A percentile compares a stretch with the other conserved stretches of the same genome.
Conservation (phyloP, 306 rosid species). For the Lablab purpureus region DNA sequence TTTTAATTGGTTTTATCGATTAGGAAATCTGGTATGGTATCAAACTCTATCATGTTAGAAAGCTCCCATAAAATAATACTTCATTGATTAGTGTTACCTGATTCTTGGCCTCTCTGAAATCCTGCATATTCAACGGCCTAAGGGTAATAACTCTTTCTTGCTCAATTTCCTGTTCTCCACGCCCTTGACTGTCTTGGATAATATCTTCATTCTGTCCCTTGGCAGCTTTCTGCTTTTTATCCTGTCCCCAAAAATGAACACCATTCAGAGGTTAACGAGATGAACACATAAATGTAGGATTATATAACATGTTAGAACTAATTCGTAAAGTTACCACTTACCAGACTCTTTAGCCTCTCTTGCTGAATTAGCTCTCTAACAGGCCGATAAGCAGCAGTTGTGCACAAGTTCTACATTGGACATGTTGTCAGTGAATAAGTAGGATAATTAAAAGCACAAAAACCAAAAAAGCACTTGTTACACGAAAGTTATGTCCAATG, state of each 20-base stretch:
- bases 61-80: neutral
- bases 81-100: constrained; percentile 56
- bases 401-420: constrained; percentile 77
- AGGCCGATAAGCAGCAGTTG: constrained; percentile 92
- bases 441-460: constrained; percentile 6
- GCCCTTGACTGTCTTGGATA: constrained; percentile 32
- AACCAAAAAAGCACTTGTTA: constrained; percentile 9
- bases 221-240: constrained; percentile 64
- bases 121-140: constrained; percentile 85
- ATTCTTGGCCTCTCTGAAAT: constrained; percentile 79
- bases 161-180: constrained; percentile 34
- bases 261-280: neutral
- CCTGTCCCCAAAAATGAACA: constrained; percentile 49
- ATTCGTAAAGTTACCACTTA: constrained; percentile 37
- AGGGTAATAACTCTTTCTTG: constrained; percentile 75
- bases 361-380: constrained; percentile 87
- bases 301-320: neutral
- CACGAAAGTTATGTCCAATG: neutral
- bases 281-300: constrained; percentile 16
- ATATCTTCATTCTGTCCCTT: constrained; percentile 41
- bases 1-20: too few relatives aligned
- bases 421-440: constrained; percentile 31
- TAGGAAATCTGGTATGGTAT: too few relatives aligned
- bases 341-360: constrained; percentile 81
- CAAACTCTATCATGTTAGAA: too few relatives aligned